A percentile compares a stretch with the other conserved stretches of the same genome.
Conservation (phyloP, 2,329 filamentous ascomycete genomes). For the Diplocarpon mali region DNA sequence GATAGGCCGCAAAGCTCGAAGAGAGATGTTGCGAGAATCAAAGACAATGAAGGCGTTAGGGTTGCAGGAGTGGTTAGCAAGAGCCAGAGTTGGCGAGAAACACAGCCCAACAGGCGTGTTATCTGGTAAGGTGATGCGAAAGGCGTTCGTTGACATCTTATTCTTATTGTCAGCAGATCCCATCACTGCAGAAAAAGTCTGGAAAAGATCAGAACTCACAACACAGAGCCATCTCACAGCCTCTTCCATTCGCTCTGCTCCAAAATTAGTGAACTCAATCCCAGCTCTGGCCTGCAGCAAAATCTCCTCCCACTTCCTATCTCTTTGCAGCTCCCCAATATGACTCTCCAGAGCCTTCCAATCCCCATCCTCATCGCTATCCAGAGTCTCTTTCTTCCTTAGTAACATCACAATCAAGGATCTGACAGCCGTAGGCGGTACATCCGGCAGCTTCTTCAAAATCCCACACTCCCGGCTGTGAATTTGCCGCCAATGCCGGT, state of each 20-base stretch:
- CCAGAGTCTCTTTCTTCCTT: slow-evolving; percentile 18
- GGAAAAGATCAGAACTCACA: slow-evolving; percentile 28
- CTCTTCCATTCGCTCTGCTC: slow-evolving; percentile 28
- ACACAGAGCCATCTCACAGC: slow-evolving; percentile 43
- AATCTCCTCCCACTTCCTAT: slow-evolving; percentile 32
- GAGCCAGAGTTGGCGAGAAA: slow-evolving; percentile 37
- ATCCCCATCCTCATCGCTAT: slow-evolving; percentile 27
- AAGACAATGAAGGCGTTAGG: slow-evolving; percentile 50
- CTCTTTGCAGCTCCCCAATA: slow-evolving; percentile 29
- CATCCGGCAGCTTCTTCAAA: slow-evolving; percentile 32
- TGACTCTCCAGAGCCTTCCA: slow-evolving; percentile 35
- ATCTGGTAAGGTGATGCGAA: slow-evolving; percentile 44
- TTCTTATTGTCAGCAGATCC: slow-evolving; percentile 1
- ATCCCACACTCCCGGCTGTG: slow-evolving; percentile 45
- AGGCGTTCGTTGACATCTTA: slow-evolving; percentile 51
- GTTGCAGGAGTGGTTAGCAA: slow-evolving; percentile 52
- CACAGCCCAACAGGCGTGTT: slow-evolving; percentile 43
- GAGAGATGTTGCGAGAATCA: slow-evolving; percentile 36
- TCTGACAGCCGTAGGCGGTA: slow-evolving; percentile 42
- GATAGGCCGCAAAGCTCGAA: slow-evolving; percentile 41
- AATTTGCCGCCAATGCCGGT: slow-evolving; percentile 38
- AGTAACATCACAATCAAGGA: slow-evolving; percentile 42
- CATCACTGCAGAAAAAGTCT: not conserved
- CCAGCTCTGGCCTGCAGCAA: slow-evolving; percentile 39
- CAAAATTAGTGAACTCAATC: slow-evolving; percentile 35